These are phyloP conservation scores for Lasiosphaeria hispida DNA, from an alignment of 495 filamentous ascomycete species.

Conservation along the genomic window DNA sequence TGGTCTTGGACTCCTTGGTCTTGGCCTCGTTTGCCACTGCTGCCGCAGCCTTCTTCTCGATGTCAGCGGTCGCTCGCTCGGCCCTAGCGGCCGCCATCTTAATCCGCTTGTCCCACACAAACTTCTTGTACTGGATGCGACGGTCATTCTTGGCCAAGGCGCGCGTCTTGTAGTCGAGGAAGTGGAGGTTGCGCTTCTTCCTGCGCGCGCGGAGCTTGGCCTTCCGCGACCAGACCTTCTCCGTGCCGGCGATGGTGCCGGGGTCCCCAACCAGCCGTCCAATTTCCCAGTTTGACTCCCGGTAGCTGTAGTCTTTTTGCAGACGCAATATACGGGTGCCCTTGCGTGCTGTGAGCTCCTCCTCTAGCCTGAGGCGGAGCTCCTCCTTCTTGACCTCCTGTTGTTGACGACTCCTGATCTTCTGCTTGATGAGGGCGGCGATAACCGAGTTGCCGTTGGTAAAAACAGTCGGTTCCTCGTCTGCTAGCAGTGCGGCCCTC, in stretches of 20 bases:
- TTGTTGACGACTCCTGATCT: slow-evolving; percentile 29
- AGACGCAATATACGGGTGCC: slow-evolving; percentile 49
- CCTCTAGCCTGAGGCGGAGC: slow-evolving; percentile 16
- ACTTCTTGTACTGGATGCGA: slow-evolving; percentile 20
- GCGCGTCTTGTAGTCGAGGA: slow-evolving; percentile 23
- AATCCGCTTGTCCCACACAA: slow-evolving; percentile 21
- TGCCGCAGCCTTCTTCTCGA: slow-evolving; percentile 9
- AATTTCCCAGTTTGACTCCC: slow-evolving; percentile 83
- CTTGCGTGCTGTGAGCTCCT: slow-evolving; percentile 24
- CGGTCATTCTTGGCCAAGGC: slow-evolving; percentile 24
- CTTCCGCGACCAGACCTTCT: slow-evolving; percentile 28
- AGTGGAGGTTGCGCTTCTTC: slow-evolving; percentile 20
- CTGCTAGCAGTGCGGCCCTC: no score
- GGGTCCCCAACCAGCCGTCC: slow-evolving; percentile 49
- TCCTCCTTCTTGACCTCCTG: slow-evolving; percentile 34
- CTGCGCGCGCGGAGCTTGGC: slow-evolving; percentile 29
- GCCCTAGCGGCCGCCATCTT: slow-evolving; percentile 10
- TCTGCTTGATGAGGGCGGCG: slow-evolving; percentile 37
- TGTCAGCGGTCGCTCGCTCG: background rate
- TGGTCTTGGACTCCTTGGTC: background rate
- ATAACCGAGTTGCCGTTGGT: slow-evolving; percentile 26
- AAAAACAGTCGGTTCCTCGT: background rate
- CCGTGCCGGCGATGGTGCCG: slow-evolving; percentile 28
- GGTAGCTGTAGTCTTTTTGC: slow-evolving; percentile 72
- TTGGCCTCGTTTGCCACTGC: background rate